Evolutionary conservation across 2,329 filamentous ascomycete genomes (phyloP), one percentile per base, ranked within the genome.

Genomic region (Colletotrichum tanaceti): DNA sequence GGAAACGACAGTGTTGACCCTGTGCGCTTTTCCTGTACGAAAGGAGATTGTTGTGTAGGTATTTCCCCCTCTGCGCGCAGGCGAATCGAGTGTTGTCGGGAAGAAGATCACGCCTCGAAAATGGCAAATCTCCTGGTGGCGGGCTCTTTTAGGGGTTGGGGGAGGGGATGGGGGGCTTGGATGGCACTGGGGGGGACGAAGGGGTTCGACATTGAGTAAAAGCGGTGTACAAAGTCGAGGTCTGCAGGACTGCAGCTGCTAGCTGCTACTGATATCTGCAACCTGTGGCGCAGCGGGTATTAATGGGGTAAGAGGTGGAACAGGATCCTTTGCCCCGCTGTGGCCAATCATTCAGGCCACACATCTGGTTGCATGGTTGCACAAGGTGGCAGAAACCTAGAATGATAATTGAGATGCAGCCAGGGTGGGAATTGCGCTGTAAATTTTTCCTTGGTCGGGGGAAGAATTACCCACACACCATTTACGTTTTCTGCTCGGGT

Each of bases 51-150:
- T 55, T 60, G 32, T 35, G 22, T 57, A n/a, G n/a, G n/a, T n/a
- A n/a, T 61, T 47, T 44, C 57, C 55, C 57, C 50, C 52, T 57
- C 59, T 39, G 62, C 63, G 50, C 55, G 46, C 46, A 39, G 32
- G 57, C 44, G 43, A 59, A 65, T 65, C 32, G 57, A 69, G 62
- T 64, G 62, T 46, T 66, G 49, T 52, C 55, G 62, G 62, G 65
- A 65, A 47, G 59, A 41, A 50, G 49, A 70, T 71, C 69, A 71
- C 44, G 69, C 65, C 60, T 69, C 57, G 52, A 59, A 39, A 53
- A 65, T 57, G 60, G 61, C 61, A 71, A 71, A 71, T 71, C 69
- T 68, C 61, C 69, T 71, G 69, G 70, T 66, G 43, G 38, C 57
- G 49, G 65, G 55, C 57, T 55, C 52, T 39, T 35, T 54, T 65